Percentiles rank a stretch among this genome's conserved stretches.
phyloP scores from a whole-genome alignment of 2,329 filamentous ascomycete species.

The Monilinia polystroma region DNA sequence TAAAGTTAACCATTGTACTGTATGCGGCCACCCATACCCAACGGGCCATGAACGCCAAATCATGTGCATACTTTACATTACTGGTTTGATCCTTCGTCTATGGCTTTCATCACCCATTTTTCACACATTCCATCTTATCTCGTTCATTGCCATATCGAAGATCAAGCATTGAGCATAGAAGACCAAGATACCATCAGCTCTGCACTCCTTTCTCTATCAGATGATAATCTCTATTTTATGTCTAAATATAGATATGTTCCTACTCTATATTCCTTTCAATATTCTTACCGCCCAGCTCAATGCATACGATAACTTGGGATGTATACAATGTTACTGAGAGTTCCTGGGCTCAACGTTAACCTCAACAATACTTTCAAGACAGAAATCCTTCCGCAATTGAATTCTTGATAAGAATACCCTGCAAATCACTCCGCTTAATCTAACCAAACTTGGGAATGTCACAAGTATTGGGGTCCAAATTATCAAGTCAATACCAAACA shows the following conservation, averaged over 20 bases:
- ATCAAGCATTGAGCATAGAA: not conserved
- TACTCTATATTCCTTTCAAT: conserved; percentile 13
- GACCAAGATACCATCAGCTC: not conserved
- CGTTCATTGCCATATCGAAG: not conserved
- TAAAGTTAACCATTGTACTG: too few species aligned
- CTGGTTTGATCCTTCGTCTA: not conserved
- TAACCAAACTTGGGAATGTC: not conserved
- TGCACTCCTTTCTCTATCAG: not conserved
- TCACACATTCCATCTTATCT: not conserved
- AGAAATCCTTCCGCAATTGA: not conserved
- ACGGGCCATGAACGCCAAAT: not conserved
- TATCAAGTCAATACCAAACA: not conserved
- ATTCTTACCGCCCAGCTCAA: conserved; percentile 4
- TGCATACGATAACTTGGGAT: not conserved
- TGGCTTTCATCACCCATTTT: not conserved
- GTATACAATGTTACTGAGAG: not conserved
- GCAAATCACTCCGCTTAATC: not conserved
- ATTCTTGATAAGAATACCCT: not conserved
- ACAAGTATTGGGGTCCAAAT: not conserved
- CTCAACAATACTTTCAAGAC: not conserved
- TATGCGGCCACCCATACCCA: too few species aligned
- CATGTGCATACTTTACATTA: not conserved
- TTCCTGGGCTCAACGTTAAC: not conserved
- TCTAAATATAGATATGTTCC: conserved; percentile 4
- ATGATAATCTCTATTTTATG: not conserved